These are phyloP conservation scores for Magnaporthiopsis poae DNA, from an alignment of 2,329 filamentous ascomycete genomes.

Conservation along the genomic window DNA sequence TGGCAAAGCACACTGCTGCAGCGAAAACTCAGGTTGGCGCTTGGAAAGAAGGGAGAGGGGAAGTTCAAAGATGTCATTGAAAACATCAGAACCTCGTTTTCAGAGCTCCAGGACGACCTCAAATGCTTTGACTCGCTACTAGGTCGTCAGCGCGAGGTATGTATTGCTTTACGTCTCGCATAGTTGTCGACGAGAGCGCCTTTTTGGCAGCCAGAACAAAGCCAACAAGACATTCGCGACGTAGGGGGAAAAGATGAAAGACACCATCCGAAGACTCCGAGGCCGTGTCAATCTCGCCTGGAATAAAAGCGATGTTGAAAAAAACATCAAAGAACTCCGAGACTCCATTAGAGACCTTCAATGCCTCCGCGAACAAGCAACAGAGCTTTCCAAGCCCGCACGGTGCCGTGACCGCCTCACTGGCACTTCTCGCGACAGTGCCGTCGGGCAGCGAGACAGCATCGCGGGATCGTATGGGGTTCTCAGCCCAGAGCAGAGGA, in stretches of 20 bases:
- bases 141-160: neutral
- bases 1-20: neutral
- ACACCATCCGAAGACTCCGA: slow-evolving; percentile 2
- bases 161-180: no score
- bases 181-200: no score
- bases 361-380: slow-evolving; percentile 3
- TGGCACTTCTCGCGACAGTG: neutral
- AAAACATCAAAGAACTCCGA: slow-evolving; percentile 1
- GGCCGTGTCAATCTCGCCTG: slow-evolving; percentile 3
- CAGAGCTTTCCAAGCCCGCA: neutral
- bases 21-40: neutral
- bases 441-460: neutral
- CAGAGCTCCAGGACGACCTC: neutral
- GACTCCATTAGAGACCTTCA: slow-evolving; percentile 4
- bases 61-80: neutral
- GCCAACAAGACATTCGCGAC: neutral
- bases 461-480: no score
- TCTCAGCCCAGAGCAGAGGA: neutral
- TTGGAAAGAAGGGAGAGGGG: neutral
- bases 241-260: slow-evolving; percentile 8
- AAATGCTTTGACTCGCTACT: neutral
- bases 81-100: neutral
- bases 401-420: no score
- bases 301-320: slow-evolving; percentile 3
- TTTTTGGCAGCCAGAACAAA: neutral